phyloP scores from a whole-genome alignment of 2,329 filamentous ascomycete species.

The Xylariomycetidae sp. region DNA sequence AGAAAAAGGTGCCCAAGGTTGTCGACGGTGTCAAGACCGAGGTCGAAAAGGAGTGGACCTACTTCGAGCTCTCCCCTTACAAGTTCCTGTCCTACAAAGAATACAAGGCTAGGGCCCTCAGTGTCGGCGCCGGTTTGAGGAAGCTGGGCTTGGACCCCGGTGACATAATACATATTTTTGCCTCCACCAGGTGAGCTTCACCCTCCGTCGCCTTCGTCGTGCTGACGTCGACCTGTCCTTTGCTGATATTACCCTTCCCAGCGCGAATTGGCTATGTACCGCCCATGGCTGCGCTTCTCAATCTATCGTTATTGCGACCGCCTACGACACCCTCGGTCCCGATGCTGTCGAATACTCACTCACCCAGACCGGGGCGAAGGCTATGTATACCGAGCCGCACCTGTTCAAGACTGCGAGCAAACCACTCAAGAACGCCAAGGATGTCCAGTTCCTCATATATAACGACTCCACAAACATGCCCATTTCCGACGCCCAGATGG shows the following conservation, averaged over 20 bases:
- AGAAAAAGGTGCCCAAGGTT: slow-evolving; percentile 85
- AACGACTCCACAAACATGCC: slow-evolving; percentile 50
- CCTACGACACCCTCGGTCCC: slow-evolving; percentile 87
- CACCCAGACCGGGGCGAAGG: slow-evolving; percentile 71
- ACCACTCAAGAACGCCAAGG: slow-evolving; percentile 52
- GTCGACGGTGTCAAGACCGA: slow-evolving; percentile 74
- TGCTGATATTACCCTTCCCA: slow-evolving; percentile 28
- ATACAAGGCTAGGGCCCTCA: slow-evolving; percentile 65
- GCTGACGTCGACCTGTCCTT: slow-evolving; percentile 1
- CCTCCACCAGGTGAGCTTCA: slow-evolving; percentile 65
- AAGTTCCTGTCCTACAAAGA: slow-evolving; percentile 74
- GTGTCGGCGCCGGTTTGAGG: slow-evolving; percentile 69
- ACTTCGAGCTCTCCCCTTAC: slow-evolving; percentile 78
- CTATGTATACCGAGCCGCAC: slow-evolving; percentile 83
- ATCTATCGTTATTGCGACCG: slow-evolving; percentile 86
- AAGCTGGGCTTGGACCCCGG: slow-evolving; percentile 65
- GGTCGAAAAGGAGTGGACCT: slow-evolving; percentile 88
- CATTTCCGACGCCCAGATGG: slow-evolving; percentile 49
- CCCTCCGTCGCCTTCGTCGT: neutral
- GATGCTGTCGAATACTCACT: slow-evolving; percentile 83
- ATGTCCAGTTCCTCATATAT: slow-evolving; percentile 58
- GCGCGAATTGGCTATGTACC: slow-evolving; percentile 77
- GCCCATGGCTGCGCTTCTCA: slow-evolving; percentile 77
- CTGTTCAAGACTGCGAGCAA: slow-evolving; percentile 58
- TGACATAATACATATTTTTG: slow-evolving; percentile 76